Evolutionary conservation across 2,329 filamentous ascomycete genomes (phyloP).

Genomic region (Trichoderma pleuroti): DNA sequence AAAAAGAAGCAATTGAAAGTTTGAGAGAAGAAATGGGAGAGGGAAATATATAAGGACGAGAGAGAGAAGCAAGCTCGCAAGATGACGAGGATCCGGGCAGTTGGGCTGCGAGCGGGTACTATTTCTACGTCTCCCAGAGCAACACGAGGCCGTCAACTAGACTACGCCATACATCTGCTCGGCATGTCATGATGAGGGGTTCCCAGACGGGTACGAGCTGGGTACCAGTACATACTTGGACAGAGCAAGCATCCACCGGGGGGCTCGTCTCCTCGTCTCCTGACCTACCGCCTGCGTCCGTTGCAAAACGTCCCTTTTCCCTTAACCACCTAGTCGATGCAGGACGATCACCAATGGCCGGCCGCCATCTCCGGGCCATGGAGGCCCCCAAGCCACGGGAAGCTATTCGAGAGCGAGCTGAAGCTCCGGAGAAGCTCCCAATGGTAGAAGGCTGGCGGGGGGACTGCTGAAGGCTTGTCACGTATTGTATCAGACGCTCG

Average conservation of each 20-base stretch:
- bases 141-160: background rate
- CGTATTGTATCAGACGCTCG: background rate
- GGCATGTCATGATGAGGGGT: background rate
- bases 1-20: background rate
- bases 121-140: background rate
- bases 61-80: background rate
- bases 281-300: background rate
- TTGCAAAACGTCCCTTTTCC: background rate
- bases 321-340: background rate
- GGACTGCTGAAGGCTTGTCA: background rate
- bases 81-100: background rate
- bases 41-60: background rate
- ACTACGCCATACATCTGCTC: background rate
- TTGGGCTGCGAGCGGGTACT: background rate
- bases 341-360: background rate
- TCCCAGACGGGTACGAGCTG: too few relatives aligned
- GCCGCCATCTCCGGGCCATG: background rate
- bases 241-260: background rate
- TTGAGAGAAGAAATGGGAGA: background rate
- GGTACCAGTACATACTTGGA: background rate
- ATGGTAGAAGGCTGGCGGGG: background rate
- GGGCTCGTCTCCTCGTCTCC: background rate
- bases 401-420: background rate
- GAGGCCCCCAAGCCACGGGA: background rate
- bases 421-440: background rate